These are phyloP conservation scores for Parmelia sp. DNA, from an alignment of 495 filamentous ascomycete species.

Conservation along the genomic window DNA sequence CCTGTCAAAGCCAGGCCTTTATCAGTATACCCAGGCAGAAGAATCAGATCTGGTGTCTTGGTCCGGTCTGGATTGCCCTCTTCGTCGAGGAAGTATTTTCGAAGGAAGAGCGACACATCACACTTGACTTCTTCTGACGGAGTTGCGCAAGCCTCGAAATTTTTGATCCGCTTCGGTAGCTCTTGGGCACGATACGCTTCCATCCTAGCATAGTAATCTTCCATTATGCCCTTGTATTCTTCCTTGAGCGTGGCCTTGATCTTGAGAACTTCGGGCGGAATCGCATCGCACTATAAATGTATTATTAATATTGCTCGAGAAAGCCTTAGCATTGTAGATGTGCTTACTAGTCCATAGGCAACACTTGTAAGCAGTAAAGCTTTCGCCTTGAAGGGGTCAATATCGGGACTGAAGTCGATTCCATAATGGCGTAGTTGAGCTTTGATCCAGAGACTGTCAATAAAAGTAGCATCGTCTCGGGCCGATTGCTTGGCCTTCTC, in stretches of 20 bases:
- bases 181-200: not conserved
- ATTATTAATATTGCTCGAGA: not conserved
- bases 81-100: slow-evolving; percentile 10
- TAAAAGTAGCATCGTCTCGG: not conserved
- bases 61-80: slow-evolving; percentile 8
- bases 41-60: not conserved
- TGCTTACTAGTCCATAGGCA: not conserved
- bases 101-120: slow-evolving; percentile 8
- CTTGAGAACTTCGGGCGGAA: slow-evolving; percentile 7
- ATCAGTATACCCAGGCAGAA: slow-evolving; percentile 4
- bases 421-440: not conserved
- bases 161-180: not conserved
- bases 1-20: not conserved
- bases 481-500: not conserved
- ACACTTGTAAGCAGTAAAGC: not conserved
- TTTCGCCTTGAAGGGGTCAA: not conserved
- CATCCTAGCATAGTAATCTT: not conserved
- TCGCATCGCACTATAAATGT: slow-evolving; percentile 1
- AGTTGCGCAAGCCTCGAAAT: not conserved
- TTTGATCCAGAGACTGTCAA: not conserved
- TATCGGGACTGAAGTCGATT: not conserved
- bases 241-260: slow-evolving; percentile 5
- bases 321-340: not conserved
- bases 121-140: not conserved
- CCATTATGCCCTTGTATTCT: not conserved